These are phyloP conservation scores for Colletotrichum chrysophilum DNA, from an alignment of 2,329 filamentous ascomycete genomes.

Conservation along the genomic window DNA sequence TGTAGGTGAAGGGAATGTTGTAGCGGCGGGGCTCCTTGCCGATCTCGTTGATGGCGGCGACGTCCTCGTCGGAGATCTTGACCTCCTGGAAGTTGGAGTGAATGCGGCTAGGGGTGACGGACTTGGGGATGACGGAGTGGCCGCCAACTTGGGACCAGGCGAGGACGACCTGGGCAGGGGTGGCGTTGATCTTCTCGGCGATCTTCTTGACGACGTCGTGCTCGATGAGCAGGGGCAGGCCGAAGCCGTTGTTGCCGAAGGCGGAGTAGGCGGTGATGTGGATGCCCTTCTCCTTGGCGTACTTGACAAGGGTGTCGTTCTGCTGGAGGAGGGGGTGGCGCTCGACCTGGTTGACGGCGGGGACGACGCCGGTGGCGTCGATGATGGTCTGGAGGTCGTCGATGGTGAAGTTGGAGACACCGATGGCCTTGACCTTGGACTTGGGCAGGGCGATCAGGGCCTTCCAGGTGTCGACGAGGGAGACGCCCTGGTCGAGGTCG, in stretches of 20 bases:
- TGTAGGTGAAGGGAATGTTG: conserved; percentile 49
- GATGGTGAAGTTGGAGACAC: conserved; percentile 76
- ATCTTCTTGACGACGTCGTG: conserved; percentile 60
- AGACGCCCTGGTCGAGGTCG: conserved; percentile 48
- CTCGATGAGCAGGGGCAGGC: conserved; percentile 60
- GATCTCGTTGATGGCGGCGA: conserved; percentile 65
- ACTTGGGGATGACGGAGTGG: conserved; percentile 78
- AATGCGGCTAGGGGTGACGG: conserved; percentile 71
- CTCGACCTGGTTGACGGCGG: conserved; percentile 73
- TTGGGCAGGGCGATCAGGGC: conserved; percentile 62
- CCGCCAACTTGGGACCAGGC: conserved; percentile 65
- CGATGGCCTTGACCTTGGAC: conserved; percentile 69
- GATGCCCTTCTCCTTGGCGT: conserved; percentile 67
- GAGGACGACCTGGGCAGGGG: conserved; percentile 53
- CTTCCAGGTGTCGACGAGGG: conserved; percentile 50
- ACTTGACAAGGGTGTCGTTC: conserved; percentile 62
- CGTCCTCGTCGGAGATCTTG: conserved; percentile 63
- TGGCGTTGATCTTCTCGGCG: conserved; percentile 52
- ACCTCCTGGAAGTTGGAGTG: conserved; percentile 73
- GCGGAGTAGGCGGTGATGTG: conserved; percentile 70
- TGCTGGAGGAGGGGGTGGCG: conserved; percentile 68
- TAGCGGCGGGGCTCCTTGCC: conserved; percentile 55
- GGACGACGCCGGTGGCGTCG: conserved; percentile 60
- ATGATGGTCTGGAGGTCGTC: conserved; percentile 56
- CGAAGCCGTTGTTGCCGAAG: conserved; percentile 51